These are phyloP conservation scores for Pythium dissimile DNA, from an alignment of 352 stramenopile genomes.

Conservation along the genomic window DNA sequence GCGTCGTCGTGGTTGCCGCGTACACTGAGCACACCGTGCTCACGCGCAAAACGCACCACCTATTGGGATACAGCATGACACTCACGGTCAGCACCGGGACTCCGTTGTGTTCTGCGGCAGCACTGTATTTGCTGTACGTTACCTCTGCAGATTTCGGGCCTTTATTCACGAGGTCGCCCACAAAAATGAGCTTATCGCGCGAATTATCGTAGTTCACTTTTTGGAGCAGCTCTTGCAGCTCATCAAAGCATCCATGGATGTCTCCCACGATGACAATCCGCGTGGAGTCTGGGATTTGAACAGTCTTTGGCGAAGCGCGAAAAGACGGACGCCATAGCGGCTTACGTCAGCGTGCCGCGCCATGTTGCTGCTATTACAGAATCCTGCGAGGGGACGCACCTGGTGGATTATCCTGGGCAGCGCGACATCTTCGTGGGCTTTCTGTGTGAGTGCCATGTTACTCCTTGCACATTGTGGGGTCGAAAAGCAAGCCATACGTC, in stretches of 20 bases:
- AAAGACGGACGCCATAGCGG: constrained; percentile 6
- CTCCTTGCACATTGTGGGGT: too few relatives aligned
- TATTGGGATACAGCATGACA: too few relatives aligned
- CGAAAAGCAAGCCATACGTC: too few relatives aligned
- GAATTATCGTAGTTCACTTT: constrained; percentile 42
- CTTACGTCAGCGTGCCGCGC: not conserved
- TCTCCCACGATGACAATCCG: constrained; percentile 88
- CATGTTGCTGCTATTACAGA: constrained; percentile 22
- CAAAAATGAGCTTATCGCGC: constrained; percentile 78
- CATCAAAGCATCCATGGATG: constrained; percentile 89
- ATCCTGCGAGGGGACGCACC: constrained; percentile 10
- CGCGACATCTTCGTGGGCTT: constrained; percentile 42
- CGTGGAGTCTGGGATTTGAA: constrained; percentile 1
- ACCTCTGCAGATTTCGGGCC: constrained; percentile 75
- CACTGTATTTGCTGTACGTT: not conserved
- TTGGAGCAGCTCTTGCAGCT: constrained; percentile 66
- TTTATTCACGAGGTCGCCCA: constrained; percentile 93
- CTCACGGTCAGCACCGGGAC: not conserved
- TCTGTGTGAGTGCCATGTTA: constrained; percentile 1
- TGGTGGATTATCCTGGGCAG: constrained; percentile 46
- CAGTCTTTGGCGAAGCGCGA: too few relatives aligned
- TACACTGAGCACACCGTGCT: constrained; percentile 51
- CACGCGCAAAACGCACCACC: constrained; percentile 74
- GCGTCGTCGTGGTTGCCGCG: constrained; percentile 84
- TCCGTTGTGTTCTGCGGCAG: not conserved